These are phyloP conservation scores for Onygenales sp. DNA, from an alignment of 2,329 filamentous ascomycete species.

Conservation along the genomic window DNA sequence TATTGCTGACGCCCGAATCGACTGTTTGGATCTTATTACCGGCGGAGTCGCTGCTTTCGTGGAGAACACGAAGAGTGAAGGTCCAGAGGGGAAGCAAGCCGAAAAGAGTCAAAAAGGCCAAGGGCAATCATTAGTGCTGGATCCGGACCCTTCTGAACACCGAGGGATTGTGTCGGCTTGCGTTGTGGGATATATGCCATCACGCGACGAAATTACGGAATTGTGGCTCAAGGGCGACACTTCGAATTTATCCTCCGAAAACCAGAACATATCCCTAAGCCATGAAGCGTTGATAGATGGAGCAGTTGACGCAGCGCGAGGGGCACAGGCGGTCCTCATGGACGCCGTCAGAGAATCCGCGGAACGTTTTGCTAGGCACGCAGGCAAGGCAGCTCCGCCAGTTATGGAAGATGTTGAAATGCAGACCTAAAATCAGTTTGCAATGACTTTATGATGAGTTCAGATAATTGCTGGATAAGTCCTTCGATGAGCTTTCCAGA, in stretches of 20 bases:
- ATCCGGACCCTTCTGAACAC: conserved; percentile 76
- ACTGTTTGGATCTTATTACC: conserved; percentile 82
- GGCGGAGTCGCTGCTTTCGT: conserved; percentile 84
- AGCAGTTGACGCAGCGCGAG: conserved; percentile 53
- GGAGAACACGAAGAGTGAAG: conserved; percentile 13
- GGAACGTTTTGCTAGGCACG: conserved; percentile 26
- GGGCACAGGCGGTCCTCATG: conserved; percentile 49
- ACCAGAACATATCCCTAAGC: conserved; percentile 26
- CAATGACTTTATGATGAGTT: conserved; percentile 3
- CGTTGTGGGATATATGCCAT: conserved; percentile 80
- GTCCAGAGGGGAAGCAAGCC: conserved; percentile 16
- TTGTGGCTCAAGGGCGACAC: conserved; percentile 81
- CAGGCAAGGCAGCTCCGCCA: neutral
- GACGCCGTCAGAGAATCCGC: conserved; percentile 53
- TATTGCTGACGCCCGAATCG: conserved; percentile 87
- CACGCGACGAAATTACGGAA: conserved; percentile 84
- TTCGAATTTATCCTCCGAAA: conserved; percentile 20
- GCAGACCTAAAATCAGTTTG: conserved; percentile 16
- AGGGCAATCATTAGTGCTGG: conserved; percentile 46
- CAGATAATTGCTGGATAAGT: neutral
- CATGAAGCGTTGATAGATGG: conserved; percentile 51
- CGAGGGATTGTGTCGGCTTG: conserved; percentile 68
- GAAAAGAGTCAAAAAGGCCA: conserved; percentile 19
- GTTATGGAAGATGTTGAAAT: conserved; percentile 17
- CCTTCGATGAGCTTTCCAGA: neutral